Evolutionary conservation across 192 early-diverging fungal genomes (phyloP).

Genomic region (Coemansia sp.): DNA sequence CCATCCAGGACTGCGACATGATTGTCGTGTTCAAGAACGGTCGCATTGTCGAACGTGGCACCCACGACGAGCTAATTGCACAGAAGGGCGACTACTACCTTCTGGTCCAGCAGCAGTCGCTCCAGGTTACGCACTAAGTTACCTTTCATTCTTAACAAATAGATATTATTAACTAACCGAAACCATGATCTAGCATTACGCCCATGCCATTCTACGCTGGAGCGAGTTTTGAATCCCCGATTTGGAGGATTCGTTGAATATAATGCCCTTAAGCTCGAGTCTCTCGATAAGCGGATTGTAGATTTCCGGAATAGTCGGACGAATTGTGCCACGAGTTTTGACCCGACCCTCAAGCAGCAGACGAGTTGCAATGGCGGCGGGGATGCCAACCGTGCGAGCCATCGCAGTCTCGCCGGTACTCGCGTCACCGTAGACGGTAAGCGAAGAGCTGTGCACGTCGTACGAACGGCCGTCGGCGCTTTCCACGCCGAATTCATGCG

Average conservation of each 20-base stretch:
- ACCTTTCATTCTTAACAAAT: not conserved
- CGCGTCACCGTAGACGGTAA: conserved; percentile 62
- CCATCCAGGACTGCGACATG: conserved; percentile 56
- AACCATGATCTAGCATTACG: conserved; percentile 4
- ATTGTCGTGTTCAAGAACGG: conserved; percentile 76
- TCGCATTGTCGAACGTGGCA: conserved; percentile 59
- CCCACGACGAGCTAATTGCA: conserved; percentile 57
- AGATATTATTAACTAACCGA: not conserved
- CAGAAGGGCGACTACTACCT: conserved; percentile 56
- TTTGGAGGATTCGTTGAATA: conserved; percentile 55
- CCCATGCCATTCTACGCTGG: conserved; percentile 41
- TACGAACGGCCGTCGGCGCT: conserved; percentile 56
- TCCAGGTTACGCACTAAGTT: conserved; percentile 54
- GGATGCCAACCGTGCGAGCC: conserved; percentile 80
- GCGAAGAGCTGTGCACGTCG: conserved; percentile 63
- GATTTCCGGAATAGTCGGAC: conserved; percentile 66
- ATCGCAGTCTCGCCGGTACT: conserved; percentile 67
- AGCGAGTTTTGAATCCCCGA: conserved; percentile 33
- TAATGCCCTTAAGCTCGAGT: conserved; percentile 61
- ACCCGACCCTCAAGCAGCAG: conserved; percentile 58
- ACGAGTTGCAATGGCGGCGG: conserved; percentile 73
- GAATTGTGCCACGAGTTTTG: conserved; percentile 59
- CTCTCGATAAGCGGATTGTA: conserved; percentile 69
- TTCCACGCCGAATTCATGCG: conserved; percentile 91
- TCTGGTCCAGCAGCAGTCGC: conserved; percentile 69